Evolutionary conservation across 805 yeast genomes (phyloP).

Genomic region (Saccharomyces paradoxus): DNA sequence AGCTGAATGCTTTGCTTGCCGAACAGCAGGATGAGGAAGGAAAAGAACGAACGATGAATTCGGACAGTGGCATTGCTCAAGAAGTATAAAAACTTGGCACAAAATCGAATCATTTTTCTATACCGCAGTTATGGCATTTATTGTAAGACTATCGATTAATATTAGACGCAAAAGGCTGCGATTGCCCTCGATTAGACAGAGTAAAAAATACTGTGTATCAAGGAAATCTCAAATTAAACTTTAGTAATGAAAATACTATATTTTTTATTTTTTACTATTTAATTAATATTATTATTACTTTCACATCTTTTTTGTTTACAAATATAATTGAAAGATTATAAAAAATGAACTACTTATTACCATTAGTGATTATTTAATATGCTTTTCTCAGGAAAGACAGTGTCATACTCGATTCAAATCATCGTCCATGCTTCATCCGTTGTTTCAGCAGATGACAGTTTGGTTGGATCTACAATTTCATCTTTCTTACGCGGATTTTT

Average conservation of each 20-base stretch:
- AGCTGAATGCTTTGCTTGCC: slow-evolving; percentile 30
- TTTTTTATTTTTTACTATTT: too few relatives aligned
- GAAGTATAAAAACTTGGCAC: neutral
- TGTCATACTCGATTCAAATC: neutral
- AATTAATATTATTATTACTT: too few relatives aligned
- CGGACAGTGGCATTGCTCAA: neutral
- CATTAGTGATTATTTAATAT: too few relatives aligned
- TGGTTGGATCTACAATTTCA: neutral
- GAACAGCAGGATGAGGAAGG: slow-evolving; percentile 16
- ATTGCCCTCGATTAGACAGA: neutral
- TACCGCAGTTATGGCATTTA: too few relatives aligned
- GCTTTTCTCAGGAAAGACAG: neutral
- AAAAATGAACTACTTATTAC: too few relatives aligned
- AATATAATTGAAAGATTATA: neutral
- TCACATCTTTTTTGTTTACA: too few relatives aligned
- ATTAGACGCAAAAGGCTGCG: neutral
- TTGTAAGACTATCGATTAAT: neutral
- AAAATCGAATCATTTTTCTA: neutral
- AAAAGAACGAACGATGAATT: neutral
- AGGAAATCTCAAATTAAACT: too few relatives aligned
- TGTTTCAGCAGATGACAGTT: neutral
- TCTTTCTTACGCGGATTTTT: slow-evolving; percentile 11
- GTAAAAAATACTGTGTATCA: too few relatives aligned
- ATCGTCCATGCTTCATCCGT: slow-evolving; percentile 2
- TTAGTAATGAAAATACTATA: too few relatives aligned